Evolutionary conservation across 2,329 filamentous ascomycete species (phyloP), one percentile per base, ranked within the genome.

Genomic region (Hypoxylon sp.): DNA sequence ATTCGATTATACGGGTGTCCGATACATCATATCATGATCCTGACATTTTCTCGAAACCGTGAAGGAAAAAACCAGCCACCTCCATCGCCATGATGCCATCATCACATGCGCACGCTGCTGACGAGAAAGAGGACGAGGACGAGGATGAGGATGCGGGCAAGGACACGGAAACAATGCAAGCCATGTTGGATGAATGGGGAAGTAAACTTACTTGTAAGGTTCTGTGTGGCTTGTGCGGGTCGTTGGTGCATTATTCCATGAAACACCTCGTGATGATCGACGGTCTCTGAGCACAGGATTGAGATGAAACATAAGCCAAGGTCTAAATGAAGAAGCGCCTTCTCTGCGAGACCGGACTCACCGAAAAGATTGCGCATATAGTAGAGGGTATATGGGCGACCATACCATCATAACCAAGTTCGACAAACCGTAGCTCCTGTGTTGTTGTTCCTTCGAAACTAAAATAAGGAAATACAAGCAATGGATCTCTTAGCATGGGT

Each of bases 221-320:
- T 33, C 40, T 48, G 30, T 49, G 55, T 62, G 64, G 42, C 60
- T 61, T 42, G 40, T 66, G 44, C 61, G 17, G 49, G 40, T 44
- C 22, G 49, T 42, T 51, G 56, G 50, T 62, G 63, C 63, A 69
- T 67, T 66, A 61, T 64, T 59, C 55, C 51, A 61, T 71, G 66
- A 72, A 72, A 72, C 66, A 67, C 49, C 48, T 69, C 54, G 63
- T 67, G 69, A 65, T 61, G 64, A 71, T 71, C 64, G 37, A 63
- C 60, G 50, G 33, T 31, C 53, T 60, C 64, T 58, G 55, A 48
- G 61, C 53, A 61, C 30, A 69, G 40, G 63, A 65, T 69, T 46
- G 55, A 64, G 53, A 69, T 66, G 62, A 69, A 69, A 71, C 69
- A 69, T 57, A 31, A 40, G 30, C 40, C 62, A 63, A 67, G 57